Base-by-base conservation (phyloP, 768 basidiomycete genomes). In the Trametes punicea region DNA sequence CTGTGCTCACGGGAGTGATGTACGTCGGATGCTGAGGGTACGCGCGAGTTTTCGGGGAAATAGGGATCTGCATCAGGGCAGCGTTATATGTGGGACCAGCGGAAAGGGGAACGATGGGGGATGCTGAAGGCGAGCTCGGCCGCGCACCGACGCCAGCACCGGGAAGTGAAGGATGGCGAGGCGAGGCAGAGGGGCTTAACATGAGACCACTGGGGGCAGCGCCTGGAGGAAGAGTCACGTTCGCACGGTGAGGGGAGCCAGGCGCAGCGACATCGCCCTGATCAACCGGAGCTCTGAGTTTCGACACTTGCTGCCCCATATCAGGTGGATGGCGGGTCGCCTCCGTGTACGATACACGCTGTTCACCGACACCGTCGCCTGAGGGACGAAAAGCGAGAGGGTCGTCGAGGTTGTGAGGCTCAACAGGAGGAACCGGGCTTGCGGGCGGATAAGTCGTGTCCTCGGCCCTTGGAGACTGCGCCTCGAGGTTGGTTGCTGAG, bases 11-110 rank as follows among this genome's bases (percentile, higher is more conserved):
- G 40, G 84, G 83, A 4, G 79, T 85, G 62, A 90, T 83, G 62
- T 83, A 89, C 1, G 83, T 89, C n/a, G 88, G 88, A 53, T 88
- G 87, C 51, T 88, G 87, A 1, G 87, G 76, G 66, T 78, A 83
- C 6, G 79, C 86, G 53, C 88, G 83, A 52, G 82, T 81, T 51
- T 76, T 85, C 0, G 85, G 76, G 2, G 89, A 82, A 44, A 90
- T 77, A 34, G 87, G 83, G 20, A 85, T 82, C 29, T 75, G 75
- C 52, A 77, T 73, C 8, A 70, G 67, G 11, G 64, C 49, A 29
- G 64, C 55, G 56, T 55, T 64, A 62, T 61, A 69, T 4, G 65
- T 64, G 18, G 67, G 67, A 20, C 64, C 65, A 2, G 67, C 63
- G 26, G 82, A 79, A 41, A 86, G 70, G 27, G 82, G 81, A 66